A percentile compares a stretch with the other conserved stretches of the same genome.
These are phyloP conservation scores for Pichia cabralensis DNA, from an alignment of 805 yeast species.

Conservation along the genomic window DNA sequence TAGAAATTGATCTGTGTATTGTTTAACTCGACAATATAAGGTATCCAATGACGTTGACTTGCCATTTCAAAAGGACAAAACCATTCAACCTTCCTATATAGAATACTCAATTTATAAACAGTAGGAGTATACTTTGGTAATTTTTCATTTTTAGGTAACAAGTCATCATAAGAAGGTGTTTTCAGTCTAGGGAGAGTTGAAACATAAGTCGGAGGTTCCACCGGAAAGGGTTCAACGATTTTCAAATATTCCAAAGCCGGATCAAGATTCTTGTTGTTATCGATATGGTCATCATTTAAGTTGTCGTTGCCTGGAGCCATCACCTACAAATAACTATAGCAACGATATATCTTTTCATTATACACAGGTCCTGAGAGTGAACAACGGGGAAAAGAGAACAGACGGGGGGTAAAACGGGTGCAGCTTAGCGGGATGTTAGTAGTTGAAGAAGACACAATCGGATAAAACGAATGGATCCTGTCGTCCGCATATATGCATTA, in stretches of 20 bases:
- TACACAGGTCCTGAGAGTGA: no score
- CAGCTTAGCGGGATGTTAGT: no score
- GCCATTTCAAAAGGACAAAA: conserved; percentile 67
- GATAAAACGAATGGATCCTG: no score
- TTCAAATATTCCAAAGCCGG: conserved; percentile 14
- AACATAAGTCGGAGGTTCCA: conserved; percentile 28
- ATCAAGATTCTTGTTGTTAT: no score
- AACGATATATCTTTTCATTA: no score
- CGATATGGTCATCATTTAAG: no score
- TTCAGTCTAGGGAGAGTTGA: conserved; percentile 28
- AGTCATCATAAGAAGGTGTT: conserved; percentile 25
- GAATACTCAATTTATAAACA: conserved; percentile 45
- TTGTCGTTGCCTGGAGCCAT: no score
- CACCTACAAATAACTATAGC: no score
- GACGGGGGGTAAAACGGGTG: no score
- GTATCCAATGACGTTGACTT: conserved; percentile 59
- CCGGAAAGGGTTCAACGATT: conserved; percentile 29
- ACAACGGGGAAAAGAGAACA: no score
- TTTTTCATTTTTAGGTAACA: conserved; percentile 26
- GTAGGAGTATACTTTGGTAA: conserved; percentile 65
- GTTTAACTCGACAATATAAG: conserved; percentile 61
- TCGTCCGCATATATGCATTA: no score
- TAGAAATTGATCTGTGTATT: conserved; percentile 79
- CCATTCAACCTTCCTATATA: conserved; percentile 66
- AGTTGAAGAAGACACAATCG: no score